Percentiles rank a stretch among this genome's conserved stretches.
phyloP scores from a whole-genome alignment of 1,284 basidiomycete genomes.

The Ustilago curta region DNA sequence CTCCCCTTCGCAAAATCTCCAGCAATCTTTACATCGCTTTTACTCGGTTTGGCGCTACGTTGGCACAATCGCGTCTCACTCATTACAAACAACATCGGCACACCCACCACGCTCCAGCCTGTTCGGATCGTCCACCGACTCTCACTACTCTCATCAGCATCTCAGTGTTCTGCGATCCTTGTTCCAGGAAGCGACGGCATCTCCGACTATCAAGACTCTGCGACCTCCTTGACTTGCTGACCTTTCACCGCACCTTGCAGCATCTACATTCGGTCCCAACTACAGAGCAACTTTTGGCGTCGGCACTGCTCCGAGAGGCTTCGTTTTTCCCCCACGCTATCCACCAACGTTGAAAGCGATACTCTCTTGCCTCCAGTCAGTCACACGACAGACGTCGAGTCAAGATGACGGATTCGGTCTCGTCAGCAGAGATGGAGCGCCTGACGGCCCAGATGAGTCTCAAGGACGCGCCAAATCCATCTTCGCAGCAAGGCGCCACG shows the following conservation, averaged over 20 bases:
- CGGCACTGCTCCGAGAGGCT: slow-evolving; percentile 2
- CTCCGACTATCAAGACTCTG: not conserved
- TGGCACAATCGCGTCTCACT: not conserved
- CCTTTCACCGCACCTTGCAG: too few relatives aligned
- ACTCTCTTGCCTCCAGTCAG: not conserved
- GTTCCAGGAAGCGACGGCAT: not conserved
- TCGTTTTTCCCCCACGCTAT: not conserved
- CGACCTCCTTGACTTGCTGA: not conserved
- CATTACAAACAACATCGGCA: not conserved
- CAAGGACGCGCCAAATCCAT: slow-evolving; percentile 19
- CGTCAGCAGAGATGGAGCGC: slow-evolving; percentile 37
- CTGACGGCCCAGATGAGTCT: slow-evolving; percentile 47
- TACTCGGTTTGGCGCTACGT: not conserved
- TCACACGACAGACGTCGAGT: not conserved
- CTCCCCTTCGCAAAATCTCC: not conserved
- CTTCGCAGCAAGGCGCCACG: slow-evolving; percentile 25
- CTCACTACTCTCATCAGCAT: not conserved
- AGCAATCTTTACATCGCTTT: not conserved
- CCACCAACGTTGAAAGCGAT: not conserved
- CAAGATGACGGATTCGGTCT: slow-evolving; percentile 33
- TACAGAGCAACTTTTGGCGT: not conserved
- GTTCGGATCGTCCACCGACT: not conserved
- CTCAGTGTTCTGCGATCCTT: too few relatives aligned
- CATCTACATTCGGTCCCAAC: too few relatives aligned
- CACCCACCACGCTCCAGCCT: not conserved